Percentiles rank a stretch among this genome's conserved stretches.
These are phyloP conservation scores for Trichomonascaceae sp. DNA, from an alignment of 1,139 yeast genomes.

Conservation along the genomic window DNA sequence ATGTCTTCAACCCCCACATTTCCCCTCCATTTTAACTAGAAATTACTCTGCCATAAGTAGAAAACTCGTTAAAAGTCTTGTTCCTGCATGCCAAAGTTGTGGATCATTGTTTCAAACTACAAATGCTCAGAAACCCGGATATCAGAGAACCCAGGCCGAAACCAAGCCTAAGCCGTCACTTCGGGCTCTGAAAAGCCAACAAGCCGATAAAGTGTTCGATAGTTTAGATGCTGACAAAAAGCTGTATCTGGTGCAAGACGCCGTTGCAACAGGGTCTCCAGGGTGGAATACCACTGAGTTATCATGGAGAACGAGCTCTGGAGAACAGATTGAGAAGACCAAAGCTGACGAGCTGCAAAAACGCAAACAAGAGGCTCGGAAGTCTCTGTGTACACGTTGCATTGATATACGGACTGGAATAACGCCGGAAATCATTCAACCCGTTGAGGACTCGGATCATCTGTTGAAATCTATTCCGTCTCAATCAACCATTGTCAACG, in stretches of 20 bases:
- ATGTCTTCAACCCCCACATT: not conserved
- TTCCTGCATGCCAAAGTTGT: constrained; percentile 36
- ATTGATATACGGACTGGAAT: constrained; percentile 11
- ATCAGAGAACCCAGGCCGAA: constrained; percentile 23
- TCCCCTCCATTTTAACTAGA: not conserved
- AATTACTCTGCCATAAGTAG: not conserved
- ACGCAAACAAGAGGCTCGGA: constrained; percentile 12
- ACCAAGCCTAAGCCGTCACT: constrained; percentile 5
- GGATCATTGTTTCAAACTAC: constrained; percentile 46
- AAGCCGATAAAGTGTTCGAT: constrained; percentile 15
- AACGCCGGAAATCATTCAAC: constrained; percentile 15
- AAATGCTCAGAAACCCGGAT: constrained; percentile 39
- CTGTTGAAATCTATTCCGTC: constrained; percentile 42
- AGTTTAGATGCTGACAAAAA: constrained; percentile 17
- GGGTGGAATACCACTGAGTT: constrained; percentile 11
- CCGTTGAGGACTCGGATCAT: constrained; percentile 15
- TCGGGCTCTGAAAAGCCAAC: constrained; percentile 6
- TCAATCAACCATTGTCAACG: constrained; percentile 49
- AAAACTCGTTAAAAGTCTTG: not conserved
- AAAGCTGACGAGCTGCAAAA: constrained; percentile 5
- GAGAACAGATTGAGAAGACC: constrained; percentile 8
- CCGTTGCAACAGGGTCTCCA: constrained; percentile 11
- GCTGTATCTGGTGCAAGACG: constrained; percentile 16
- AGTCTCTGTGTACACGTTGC: constrained; percentile 18
- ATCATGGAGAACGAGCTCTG: constrained; percentile 7